Evolutionary conservation across 2,329 filamentous ascomycete genomes (phyloP), one percentile per base, ranked within the genome.

Genomic region (Beauveria pseudobassiana): DNA sequence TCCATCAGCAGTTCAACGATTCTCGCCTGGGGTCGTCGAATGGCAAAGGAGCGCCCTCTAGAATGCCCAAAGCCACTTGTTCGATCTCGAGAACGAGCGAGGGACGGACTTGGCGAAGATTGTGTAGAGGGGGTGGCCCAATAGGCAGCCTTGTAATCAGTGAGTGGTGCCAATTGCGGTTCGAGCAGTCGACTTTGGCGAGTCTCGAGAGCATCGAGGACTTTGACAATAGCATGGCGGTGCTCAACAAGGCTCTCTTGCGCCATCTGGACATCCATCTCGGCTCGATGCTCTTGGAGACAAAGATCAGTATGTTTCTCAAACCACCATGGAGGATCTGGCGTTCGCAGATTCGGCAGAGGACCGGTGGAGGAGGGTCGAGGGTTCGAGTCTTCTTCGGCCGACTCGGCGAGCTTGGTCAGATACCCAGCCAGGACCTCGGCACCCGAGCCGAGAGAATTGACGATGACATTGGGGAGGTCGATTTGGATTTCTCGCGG

Each of bases 311-410:
- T 96, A 73, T 99, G 95, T 74, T 98, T 99, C 76, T 99, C 95
- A 68, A 99, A 99, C 96, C 95, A 99, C 95, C 95, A 99, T 0
- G 93, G 92, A 5, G 91, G 64, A 99, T 98, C 65, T 97, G 91
- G 59, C 95, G 90, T 73, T 99, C 95, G 74, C 95, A 99, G 61
- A 99, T 98, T 58, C 95, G 91, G 74, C 95, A 99, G 18, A 99
- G 83, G 5, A 98, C 89, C 0, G 92, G 91, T 0, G 93, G 92
- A 3, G 91, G 91, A 5, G 91, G 91, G 10, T 91, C 87, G 71
- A 93, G 87, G 69, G 88, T 84, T 84, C 22, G 89, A 87, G 65
- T 90, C 91, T 46, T 89, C 88, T 30, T 87, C 81, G 55, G 90
- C 91, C 46, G 87, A 86, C 72, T 99, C 95, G 53, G 95, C 91